Percentiles rank a stretch among this genome's conserved stretches.
Evolutionary conservation across 306 rosid genomes (phyloP).

Genomic region (Vigna nakashimae): DNA sequence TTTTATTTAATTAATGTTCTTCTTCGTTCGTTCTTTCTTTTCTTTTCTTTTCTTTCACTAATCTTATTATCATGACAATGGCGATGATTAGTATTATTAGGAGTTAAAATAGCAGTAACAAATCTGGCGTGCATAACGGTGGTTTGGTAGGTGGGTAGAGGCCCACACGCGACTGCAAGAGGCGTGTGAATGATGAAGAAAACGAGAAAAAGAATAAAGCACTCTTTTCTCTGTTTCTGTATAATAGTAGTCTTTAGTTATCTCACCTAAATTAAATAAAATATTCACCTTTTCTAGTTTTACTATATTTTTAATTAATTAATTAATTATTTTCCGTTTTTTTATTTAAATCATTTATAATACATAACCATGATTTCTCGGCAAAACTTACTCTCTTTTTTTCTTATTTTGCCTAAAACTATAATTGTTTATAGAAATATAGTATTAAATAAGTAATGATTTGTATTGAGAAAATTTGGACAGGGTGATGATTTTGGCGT

Average conservation of each 20-base stretch:
- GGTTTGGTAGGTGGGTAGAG: slow-evolving; percentile 38
- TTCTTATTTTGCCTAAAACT: not conserved
- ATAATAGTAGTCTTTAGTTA: too few species aligned
- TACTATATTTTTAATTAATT: too few species aligned
- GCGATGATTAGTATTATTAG: not conserved
- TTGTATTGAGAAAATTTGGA: not conserved
- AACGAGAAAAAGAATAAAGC: not conserved
- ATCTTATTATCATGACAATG: not conserved
- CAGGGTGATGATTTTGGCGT: not conserved
- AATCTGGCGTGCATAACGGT: slow-evolving; percentile 26
- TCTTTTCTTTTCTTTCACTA: not conserved
- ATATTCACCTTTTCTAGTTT: too few species aligned
- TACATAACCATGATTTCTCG: not conserved
- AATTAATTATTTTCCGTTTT: too few species aligned
- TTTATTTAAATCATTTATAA: too few species aligned
- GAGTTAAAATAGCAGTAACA: not conserved
- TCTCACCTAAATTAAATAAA: too few species aligned
- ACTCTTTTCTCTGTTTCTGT: too few species aligned
- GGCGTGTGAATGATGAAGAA: slow-evolving; percentile 18
- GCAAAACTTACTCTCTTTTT: not conserved
- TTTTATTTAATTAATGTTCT: slow-evolving; percentile 2
- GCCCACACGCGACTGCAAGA: slow-evolving; percentile 29
- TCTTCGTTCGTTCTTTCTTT: too few species aligned
- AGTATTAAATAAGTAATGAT: not conserved
- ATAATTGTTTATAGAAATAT: not conserved